Percentiles rank a stretch among this genome's conserved stretches.
phyloP scores from a whole-genome alignment of 2,329 filamentous ascomycete species.

The Beauveria sp. region DNA sequence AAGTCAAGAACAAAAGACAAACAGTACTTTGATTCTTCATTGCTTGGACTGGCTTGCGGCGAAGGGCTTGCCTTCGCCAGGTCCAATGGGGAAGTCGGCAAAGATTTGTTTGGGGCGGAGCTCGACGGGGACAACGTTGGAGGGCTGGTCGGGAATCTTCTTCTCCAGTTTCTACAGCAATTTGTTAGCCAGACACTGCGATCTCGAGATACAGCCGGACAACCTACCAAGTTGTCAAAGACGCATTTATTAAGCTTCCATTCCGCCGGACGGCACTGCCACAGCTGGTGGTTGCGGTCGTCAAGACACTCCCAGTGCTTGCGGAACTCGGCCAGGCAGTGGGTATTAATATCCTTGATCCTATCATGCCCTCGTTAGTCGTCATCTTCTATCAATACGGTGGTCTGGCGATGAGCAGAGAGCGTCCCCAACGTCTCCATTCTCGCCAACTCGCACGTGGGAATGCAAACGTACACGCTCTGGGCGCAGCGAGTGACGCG shows the following conservation, averaged over 20 bases:
- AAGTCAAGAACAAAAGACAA: constrained; percentile 1
- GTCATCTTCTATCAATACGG: not conserved
- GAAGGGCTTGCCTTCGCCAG: constrained; percentile 37
- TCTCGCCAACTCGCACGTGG: not conserved
- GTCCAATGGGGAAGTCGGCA: constrained; percentile 42
- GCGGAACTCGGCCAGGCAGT: constrained; percentile 86
- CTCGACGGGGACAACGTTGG: constrained; percentile 65
- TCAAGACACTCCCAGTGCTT: constrained; percentile 94
- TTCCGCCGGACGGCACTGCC: constrained; percentile 86
- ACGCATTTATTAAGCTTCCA: constrained; percentile 92
- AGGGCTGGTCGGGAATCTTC: constrained; percentile 65
- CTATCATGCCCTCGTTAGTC: constrained; percentile 36
- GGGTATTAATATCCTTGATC: constrained; percentile 90
- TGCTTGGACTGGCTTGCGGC: constrained; percentile 28
- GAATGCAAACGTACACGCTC: constrained; percentile 67
- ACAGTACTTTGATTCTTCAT: constrained; percentile 18
- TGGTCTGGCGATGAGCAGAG: not conserved
- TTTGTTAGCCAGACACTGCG: not conserved
- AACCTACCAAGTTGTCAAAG: constrained; percentile 83
- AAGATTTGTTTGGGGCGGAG: constrained; percentile 59
- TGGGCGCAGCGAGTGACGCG: constrained; percentile 94
- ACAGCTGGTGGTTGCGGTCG: constrained; percentile 95
- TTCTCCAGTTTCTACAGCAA: constrained; percentile 66
- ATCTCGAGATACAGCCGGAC: not conserved
- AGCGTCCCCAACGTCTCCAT: not conserved